Conservation (phyloP, 441 rosid genomes). For the Erysimum pusillum region DNA sequence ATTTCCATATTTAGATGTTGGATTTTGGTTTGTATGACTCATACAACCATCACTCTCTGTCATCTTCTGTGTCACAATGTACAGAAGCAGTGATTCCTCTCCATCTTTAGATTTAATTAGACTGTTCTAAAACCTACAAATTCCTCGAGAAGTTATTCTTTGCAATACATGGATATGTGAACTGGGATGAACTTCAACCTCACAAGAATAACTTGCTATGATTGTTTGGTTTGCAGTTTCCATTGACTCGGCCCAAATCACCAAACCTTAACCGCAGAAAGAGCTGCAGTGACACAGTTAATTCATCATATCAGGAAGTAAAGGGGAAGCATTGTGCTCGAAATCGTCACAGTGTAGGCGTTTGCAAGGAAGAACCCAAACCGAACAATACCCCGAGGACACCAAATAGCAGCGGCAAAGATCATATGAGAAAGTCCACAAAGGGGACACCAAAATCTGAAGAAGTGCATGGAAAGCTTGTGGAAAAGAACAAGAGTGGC, state of each 20-base stretch:
- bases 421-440: constrained; percentile 31
- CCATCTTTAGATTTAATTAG: neutral
- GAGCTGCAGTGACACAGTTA: constrained; percentile 81
- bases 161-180: neutral
- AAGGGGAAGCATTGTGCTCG: constrained; percentile 62
- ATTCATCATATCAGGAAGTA: constrained; percentile 56
- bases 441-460: constrained; percentile 36
- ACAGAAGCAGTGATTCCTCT: neutral
- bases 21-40: constrained; percentile 10
- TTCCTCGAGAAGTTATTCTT: neutral
- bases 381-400: constrained; percentile 44
- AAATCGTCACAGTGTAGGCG: constrained; percentile 69
- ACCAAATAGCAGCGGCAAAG: constrained; percentile 26
- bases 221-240: constrained; percentile 61
- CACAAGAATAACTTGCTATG: neutral
- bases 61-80: neutral
- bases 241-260: constrained; percentile 83
- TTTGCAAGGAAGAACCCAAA: constrained; percentile 55
- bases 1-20: neutral
- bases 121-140: constrained; percentile 2
- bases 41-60: neutral
- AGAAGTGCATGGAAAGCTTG: constrained; percentile 9
- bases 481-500: constrained; percentile 23
- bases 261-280: constrained; percentile 75
- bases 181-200: neutral